A percentile compares a stretch with the other conserved stretches of the same genome.
Conservation (phyloP, 352 stramenopile genomes). For the Globisporangium megalacanthum region DNA sequence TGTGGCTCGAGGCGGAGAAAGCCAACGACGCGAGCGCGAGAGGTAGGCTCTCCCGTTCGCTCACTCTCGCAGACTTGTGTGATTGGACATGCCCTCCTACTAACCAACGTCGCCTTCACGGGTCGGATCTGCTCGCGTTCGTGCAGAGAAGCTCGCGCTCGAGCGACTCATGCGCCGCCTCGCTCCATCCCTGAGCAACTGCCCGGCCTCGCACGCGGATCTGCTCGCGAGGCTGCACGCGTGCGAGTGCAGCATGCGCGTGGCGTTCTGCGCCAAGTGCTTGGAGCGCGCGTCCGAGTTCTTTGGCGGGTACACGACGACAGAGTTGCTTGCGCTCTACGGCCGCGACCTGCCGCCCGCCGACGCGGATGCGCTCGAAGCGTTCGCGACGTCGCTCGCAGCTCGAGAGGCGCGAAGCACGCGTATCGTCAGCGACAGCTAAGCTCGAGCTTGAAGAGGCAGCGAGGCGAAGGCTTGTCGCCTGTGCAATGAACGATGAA, state of each 20-base stretch:
- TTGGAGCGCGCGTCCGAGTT: conserved; percentile 48
- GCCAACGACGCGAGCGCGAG: conserved; percentile 28
- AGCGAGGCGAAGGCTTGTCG: too few relatives aligned
- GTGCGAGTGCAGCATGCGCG: conserved; percentile 50
- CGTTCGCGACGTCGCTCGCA: conserved; percentile 32
- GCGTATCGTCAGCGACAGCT: conserved; percentile 11
- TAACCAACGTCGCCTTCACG: not conserved
- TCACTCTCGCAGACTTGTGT: too few relatives aligned
- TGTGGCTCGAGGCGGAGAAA: conserved; percentile 31
- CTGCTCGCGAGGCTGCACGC: conserved; percentile 52
- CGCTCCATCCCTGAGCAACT: conserved; percentile 53
- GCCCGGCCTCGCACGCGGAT: conserved; percentile 42
- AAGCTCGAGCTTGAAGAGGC: not conserved
- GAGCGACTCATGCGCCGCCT: conserved; percentile 59
- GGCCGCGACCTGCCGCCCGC: conserved; percentile 44
- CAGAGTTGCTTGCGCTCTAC: conserved; percentile 55
- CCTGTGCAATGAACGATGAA: too few relatives aligned
- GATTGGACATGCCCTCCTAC: not conserved
- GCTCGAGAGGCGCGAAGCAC: conserved; percentile 33
- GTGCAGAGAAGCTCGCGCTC: conserved; percentile 44
- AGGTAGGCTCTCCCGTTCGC: conserved; percentile 13
- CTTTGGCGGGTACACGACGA: conserved; percentile 45
- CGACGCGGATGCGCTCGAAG: conserved; percentile 34
- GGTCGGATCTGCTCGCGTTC: not conserved
- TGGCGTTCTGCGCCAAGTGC: conserved; percentile 49